Percentiles rank a stretch among this genome's conserved stretches.
These are phyloP conservation scores for Curvularia sp. DNA, from an alignment of 2,329 filamentous ascomycete species.

Conservation along the genomic window DNA sequence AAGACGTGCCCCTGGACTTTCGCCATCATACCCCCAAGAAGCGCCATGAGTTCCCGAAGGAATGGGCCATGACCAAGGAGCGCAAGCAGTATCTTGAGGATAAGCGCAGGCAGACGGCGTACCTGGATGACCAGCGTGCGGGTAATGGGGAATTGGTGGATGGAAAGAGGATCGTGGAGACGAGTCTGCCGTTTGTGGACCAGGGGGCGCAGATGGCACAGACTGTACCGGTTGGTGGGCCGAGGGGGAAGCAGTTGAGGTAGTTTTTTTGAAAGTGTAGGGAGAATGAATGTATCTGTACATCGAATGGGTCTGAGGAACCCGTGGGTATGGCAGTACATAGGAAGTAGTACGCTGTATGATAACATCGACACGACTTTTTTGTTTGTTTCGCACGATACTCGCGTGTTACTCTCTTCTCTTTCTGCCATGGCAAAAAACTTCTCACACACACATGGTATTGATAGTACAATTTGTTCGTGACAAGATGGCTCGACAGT, in stretches of 20 bases:
- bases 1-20: constrained; percentile 87
- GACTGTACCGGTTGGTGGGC: constrained; percentile 28
- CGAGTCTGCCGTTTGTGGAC: constrained; percentile 35
- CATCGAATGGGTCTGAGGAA: not conserved
- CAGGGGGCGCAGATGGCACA: constrained; percentile 19
- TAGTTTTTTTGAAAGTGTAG: not conserved
- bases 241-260: constrained; percentile 20
- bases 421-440: not conserved
- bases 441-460: not conserved
- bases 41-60: constrained; percentile 75
- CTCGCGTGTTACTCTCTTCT: not conserved
- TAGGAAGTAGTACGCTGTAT: not conserved
- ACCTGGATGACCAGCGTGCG: constrained; percentile 63
- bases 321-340: not conserved
- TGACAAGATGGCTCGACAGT: not conserved
- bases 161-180: constrained; percentile 53
- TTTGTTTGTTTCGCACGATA: not conserved
- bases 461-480: not conserved
- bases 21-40: constrained; percentile 78
- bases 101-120: constrained; percentile 60
- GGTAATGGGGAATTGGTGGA: constrained; percentile 65
- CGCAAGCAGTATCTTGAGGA: constrained; percentile 70
- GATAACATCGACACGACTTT: not conserved
- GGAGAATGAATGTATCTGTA: too few relatives aligned
- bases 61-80: constrained; percentile 80